Percentiles rank a stretch among this genome's conserved stretches.
phyloP scores from a whole-genome alignment of 352 stramenopile species.

The Blastocystis sp. region DNA sequence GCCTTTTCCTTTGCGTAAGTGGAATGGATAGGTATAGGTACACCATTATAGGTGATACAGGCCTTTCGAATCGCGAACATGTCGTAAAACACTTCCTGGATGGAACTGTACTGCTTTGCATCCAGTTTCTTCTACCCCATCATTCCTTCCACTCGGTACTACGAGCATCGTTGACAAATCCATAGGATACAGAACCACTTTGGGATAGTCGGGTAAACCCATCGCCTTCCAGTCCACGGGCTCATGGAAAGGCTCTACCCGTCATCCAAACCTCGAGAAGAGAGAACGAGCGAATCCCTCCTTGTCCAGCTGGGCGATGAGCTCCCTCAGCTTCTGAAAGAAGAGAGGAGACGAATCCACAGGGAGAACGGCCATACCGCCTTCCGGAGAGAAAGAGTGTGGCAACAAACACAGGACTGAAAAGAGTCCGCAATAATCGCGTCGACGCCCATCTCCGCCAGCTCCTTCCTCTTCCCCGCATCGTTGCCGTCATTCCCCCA shows the following conservation, averaged over 20 bases:
- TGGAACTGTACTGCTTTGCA: not conserved
- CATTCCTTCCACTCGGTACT: not conserved
- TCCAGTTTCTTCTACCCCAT: not conserved
- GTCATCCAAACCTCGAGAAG: not conserved
- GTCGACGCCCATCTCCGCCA: conserved; percentile 17
- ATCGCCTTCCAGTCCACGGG: conserved; percentile 31
- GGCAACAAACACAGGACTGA: not conserved
- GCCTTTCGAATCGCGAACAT: conserved; percentile 44
- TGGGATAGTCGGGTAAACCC: conserved; percentile 19
- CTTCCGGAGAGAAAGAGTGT: not conserved
- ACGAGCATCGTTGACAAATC: conserved; percentile 49
- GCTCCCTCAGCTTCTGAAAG: not conserved
- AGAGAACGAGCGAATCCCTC: not conserved
- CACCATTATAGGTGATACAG: conserved; percentile 32
- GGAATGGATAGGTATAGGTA: not conserved
- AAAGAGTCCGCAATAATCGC: conserved; percentile 61
- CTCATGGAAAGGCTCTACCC: conserved; percentile 16
- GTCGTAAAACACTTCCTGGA: conserved; percentile 43
- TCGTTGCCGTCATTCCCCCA: conserved; percentile 58
- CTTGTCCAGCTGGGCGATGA: not conserved
- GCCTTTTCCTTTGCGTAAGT: not conserved
- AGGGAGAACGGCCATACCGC: not conserved
- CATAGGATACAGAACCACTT: conserved; percentile 55
- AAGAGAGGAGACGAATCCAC: not conserved
- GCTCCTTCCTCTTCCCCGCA: not conserved